Evolutionary conservation across 2,329 filamentous ascomycete genomes (phyloP), one percentile per base, ranked within the genome.

Genomic region (Mariannaea sp.): DNA sequence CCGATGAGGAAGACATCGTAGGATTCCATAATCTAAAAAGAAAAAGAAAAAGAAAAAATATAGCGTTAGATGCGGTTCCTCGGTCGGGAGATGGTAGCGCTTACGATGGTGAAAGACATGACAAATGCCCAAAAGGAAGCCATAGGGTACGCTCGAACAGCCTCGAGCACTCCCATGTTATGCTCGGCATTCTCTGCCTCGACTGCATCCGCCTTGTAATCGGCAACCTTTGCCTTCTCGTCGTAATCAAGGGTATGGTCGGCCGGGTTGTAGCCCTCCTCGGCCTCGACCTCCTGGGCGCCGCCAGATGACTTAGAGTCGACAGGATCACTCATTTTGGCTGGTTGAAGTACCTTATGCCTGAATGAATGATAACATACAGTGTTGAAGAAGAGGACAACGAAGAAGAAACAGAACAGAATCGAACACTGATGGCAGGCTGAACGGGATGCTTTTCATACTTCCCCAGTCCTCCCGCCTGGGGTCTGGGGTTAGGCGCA

Each of bases 21-120:
- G 1, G 76, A 74, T 56, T 79, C 77, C 77, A 79, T 79, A 51
- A 79, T 73, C 76, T 78, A 13, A 2, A 7, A 14, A n/a, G n/a
- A n/a, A n/a, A n/a, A n/a, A n/a, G n/a, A n/a, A n/a, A n/a, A n/a
- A n/a, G n/a, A n/a, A n/a, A n/a, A n/a, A n/a, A n/a, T n/a, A 9
- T 20, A 6, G 6, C 9, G 8, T 65, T 48, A 59, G 58, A 22
- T 43, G 14, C 17, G n/a, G 40, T 24, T 27, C 17, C 12, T 17
- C 8, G 8, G n/a, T 16, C 27, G 12, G 8, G 10, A 7, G 46
- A 9, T 4, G 14, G 20, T 4, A 17, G 48, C n/a, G n/a, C 76
- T 70, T 40, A 79, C 77, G 64, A 79, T 79, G 4, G 77, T 79
- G 61, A 75, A 79, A 40, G 74, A 79, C 75, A 79, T 78, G 60